Evolutionary conservation across 352 stramenopile genomes (phyloP).

Genomic region (Phytophthora ohioensis): DNA sequence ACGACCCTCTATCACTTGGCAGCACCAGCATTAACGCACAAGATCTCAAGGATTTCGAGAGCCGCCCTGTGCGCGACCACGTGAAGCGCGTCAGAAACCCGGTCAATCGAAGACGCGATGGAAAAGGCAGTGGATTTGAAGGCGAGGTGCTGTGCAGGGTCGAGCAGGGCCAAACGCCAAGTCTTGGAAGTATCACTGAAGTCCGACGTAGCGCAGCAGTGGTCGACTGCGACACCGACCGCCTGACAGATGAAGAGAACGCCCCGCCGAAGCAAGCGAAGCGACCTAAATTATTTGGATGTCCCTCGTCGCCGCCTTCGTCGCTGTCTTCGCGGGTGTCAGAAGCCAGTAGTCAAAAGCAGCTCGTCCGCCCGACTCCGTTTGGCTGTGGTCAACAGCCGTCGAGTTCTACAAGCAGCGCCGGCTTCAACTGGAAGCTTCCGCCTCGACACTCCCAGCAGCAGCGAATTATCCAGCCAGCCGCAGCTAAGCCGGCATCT

Average conservation of each 20-base stretch:
- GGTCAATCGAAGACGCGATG: constrained; percentile 55
- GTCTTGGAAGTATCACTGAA: constrained; percentile 13
- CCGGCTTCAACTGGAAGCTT: constrained; percentile 25
- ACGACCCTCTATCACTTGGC: constrained; percentile 11
- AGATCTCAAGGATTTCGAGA: constrained; percentile 60
- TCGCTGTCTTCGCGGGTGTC: constrained; percentile 32
- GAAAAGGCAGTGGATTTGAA: constrained; percentile 72
- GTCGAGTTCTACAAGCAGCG: constrained; percentile 1
- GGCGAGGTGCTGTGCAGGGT: constrained; percentile 72
- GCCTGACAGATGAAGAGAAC: constrained; percentile 34
- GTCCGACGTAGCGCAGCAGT: constrained; percentile 5
- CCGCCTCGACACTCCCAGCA: constrained; percentile 30
- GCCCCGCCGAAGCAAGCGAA: constrained; percentile 26
- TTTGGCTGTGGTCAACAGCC: constrained; percentile 31
- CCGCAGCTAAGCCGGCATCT: constrained; percentile 12
- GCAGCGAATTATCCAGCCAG: constrained; percentile 12
- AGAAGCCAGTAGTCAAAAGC: constrained; percentile 27
- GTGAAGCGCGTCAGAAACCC: constrained; percentile 68
- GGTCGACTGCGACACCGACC: constrained; percentile 13
- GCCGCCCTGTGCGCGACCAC: constrained; percentile 43
- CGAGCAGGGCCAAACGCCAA: constrained; percentile 34
- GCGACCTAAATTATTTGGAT: constrained; percentile 27
- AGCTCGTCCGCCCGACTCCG: constrained; percentile 38
- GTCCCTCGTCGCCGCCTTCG: constrained; percentile 20
- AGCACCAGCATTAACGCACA: constrained; percentile 22